phyloP scores from a whole-genome alignment of 257 asterid species.

The Leonotis leonurus region DNA sequence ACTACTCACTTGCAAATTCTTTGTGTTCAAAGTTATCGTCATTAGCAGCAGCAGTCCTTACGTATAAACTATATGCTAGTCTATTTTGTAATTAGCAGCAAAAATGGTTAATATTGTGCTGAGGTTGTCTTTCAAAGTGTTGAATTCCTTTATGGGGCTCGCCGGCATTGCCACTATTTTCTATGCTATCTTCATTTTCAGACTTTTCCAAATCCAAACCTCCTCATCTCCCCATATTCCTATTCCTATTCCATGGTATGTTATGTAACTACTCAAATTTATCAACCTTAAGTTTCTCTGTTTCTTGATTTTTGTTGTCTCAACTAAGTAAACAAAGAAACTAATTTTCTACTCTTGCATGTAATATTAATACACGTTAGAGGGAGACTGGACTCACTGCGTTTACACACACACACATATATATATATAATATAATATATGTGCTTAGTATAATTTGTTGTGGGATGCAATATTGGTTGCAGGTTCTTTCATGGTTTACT shows the following conservation, averaged over 20 bases:
- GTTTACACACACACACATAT: too few species aligned
- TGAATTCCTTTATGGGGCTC: slow-evolving; percentile 31
- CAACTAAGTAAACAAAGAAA: too few species aligned
- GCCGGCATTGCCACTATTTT: slow-evolving; percentile 34
- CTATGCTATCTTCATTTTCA: slow-evolving; percentile 33
- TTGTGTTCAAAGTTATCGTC: too few species aligned
- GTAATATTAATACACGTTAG: too few species aligned
- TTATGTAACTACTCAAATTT: background rate
- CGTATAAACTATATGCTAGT: too few species aligned
- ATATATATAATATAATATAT: too few species aligned
- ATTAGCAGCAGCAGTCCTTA: too few species aligned
- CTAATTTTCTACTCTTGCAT: background rate
- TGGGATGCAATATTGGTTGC: slow-evolving; percentile 6
- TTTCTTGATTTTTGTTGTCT: background rate
- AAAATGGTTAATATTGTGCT: slow-evolving; percentile 19
- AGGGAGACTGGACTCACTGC: too few species aligned
- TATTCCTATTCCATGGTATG: slow-evolving; percentile 42
- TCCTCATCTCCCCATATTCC: slow-evolving; percentile 10
- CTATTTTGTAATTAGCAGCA: too few species aligned
- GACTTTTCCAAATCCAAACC: slow-evolving; percentile 15
- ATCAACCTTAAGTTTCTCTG: background rate
- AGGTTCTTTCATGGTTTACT: slow-evolving; percentile 56
- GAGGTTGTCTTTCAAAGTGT: slow-evolving; percentile 28
- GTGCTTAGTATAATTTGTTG: background rate
- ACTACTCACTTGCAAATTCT: too few species aligned